Evolutionary conservation across 2,329 filamentous ascomycete species (phyloP).

Genomic region (Hymenoscyphus occultus): DNA sequence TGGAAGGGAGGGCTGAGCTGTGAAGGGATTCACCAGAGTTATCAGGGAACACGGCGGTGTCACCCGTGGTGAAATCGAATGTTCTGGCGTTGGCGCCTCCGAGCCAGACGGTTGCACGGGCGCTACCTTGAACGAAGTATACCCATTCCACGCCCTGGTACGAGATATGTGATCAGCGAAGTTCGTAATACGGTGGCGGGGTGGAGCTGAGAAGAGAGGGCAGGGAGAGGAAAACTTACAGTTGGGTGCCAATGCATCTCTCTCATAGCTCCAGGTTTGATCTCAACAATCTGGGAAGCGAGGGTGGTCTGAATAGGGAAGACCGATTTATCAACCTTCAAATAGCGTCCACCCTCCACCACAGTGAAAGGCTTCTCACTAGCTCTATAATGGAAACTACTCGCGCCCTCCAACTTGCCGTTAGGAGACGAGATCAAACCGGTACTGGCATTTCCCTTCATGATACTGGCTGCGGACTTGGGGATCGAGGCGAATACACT

Average conservation of each 20-base stretch:
- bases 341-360: constrained; percentile 55
- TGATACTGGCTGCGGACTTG: constrained; percentile 48
- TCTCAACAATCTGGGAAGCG: constrained; percentile 54
- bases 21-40: constrained; percentile 9
- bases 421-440: constrained; percentile 46
- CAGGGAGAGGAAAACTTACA: constrained; percentile 65
- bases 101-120: constrained; percentile 53
- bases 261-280: constrained; percentile 60
- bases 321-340: constrained; percentile 54
- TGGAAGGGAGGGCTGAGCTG: neutral
- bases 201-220: constrained; percentile 60
- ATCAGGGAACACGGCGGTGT: constrained; percentile 64
- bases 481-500: constrained; percentile 48
- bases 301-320: constrained; percentile 56
- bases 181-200: constrained; percentile 71
- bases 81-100: constrained; percentile 46
- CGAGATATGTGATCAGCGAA: constrained; percentile 73
- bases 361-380: constrained; percentile 43
- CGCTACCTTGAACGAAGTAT: constrained; percentile 56
- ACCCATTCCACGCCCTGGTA: constrained; percentile 67
- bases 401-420: constrained; percentile 40
- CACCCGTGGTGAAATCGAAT: constrained; percentile 41
- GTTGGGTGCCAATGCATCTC: constrained; percentile 63
- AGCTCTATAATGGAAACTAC: constrained; percentile 50
- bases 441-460: constrained; percentile 46